These are phyloP conservation scores for Eutypa lata DNA, from an alignment of 2,329 filamentous ascomycete genomes.

Conservation along the genomic window DNA sequence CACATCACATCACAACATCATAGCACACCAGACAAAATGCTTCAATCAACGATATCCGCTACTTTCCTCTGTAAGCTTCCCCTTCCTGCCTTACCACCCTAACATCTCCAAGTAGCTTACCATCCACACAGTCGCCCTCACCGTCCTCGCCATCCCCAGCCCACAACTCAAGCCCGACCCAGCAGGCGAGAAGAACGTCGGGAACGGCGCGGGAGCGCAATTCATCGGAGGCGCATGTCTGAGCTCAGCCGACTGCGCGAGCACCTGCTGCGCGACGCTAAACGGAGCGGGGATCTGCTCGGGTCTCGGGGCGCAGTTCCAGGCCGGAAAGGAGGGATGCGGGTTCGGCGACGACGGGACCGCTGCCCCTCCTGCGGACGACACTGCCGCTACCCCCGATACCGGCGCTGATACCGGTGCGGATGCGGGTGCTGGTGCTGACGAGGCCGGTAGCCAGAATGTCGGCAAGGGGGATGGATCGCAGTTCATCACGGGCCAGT, in stretches of 20 bases:
- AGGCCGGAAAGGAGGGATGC: slow-evolving; percentile 28
- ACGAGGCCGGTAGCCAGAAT: slow-evolving; percentile 19
- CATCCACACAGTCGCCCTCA: slow-evolving; percentile 3
- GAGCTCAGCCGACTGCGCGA: slow-evolving; percentile 24
- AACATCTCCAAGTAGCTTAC: too few relatives aligned
- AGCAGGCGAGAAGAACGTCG: slow-evolving; percentile 20
- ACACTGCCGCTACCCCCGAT: background rate
- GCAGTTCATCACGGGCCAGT: slow-evolving; percentile 30
- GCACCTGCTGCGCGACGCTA: slow-evolving; percentile 26
- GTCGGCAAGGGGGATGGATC: slow-evolving; percentile 19
- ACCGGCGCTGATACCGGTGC: background rate
- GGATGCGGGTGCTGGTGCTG: background rate
- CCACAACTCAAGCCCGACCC: slow-evolving; percentile 18
- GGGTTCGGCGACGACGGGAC: slow-evolving; percentile 18
- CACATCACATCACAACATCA: too few relatives aligned
- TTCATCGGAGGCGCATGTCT: slow-evolving; percentile 28
- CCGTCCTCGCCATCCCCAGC: slow-evolving; percentile 7
- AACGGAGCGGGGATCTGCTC: slow-evolving; percentile 23
- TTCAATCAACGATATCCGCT: background rate
- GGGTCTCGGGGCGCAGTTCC: slow-evolving; percentile 18
- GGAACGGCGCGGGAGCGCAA: slow-evolving; percentile 22
- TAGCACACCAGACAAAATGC: background rate
- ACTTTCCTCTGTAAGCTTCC: slow-evolving; percentile 2
- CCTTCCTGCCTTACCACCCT: background rate
- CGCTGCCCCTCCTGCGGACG: background rate